These are phyloP conservation scores for Prunus mira DNA, from an alignment of 306 rosid genomes.

Conservation along the genomic window DNA sequence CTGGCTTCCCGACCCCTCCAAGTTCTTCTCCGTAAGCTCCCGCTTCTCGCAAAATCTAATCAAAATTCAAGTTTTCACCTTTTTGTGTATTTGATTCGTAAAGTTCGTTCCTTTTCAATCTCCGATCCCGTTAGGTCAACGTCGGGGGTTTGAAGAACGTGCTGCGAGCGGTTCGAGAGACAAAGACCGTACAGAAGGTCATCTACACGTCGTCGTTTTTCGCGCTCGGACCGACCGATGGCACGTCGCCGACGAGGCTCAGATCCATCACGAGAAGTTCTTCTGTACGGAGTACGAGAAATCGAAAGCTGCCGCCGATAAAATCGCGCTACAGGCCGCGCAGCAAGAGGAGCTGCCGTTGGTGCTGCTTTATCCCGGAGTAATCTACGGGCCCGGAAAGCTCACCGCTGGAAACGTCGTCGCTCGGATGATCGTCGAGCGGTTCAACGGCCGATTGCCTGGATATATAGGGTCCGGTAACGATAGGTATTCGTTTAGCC, in stretches of 20 bases:
- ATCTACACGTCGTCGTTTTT: constrained; percentile 86
- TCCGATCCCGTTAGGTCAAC: constrained; percentile 50
- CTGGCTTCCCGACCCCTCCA: constrained; percentile 92
- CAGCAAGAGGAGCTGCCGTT: constrained; percentile 57
- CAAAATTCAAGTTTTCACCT: neutral
- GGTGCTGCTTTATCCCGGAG: constrained; percentile 78
- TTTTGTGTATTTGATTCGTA: neutral
- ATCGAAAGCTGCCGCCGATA: constrained; percentile 72
- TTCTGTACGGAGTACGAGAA: constrained; percentile 93
- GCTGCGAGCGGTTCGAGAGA: constrained; percentile 64
- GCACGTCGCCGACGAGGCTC: constrained; percentile 66
- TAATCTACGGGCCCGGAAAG: constrained; percentile 85
- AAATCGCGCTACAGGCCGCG: constrained; percentile 69
- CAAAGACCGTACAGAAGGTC: constrained; percentile 59
- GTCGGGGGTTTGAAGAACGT: constrained; percentile 74
- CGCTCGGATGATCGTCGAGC: constrained; percentile 64
- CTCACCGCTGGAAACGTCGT: constrained; percentile 79
- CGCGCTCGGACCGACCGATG: constrained; percentile 80
- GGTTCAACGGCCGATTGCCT: constrained; percentile 80
- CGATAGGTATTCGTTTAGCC: constrained; percentile 72
- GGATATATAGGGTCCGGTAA: constrained; percentile 75
- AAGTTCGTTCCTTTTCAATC: neutral
- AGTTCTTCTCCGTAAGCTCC: constrained; percentile 50
- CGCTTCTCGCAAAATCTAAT: neutral
- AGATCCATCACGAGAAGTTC: constrained; percentile 67